These are phyloP conservation scores for Pyricularia grisea DNA, from an alignment of 2,329 filamentous ascomycete species.

Conservation along the genomic window DNA sequence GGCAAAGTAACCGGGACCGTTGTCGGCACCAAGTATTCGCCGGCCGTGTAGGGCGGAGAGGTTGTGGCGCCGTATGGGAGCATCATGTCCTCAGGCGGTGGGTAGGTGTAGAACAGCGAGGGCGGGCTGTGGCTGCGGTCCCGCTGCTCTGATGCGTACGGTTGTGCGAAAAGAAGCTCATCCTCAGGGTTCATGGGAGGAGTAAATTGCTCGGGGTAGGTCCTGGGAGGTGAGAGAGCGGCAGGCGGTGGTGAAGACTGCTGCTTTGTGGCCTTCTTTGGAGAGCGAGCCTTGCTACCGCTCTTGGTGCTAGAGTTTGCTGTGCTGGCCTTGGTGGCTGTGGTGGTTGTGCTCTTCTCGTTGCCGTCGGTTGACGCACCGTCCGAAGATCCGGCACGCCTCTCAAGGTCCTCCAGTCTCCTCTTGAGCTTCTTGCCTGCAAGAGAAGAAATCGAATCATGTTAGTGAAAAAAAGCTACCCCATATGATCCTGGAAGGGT, in stretches of 20 bases:
- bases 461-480: background rate
- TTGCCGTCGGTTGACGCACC: constrained; percentile 16
- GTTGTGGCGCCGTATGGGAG: constrained; percentile 41
- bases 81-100: constrained; percentile 51
- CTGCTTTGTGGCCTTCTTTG: constrained; percentile 15
- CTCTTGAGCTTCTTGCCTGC: constrained; percentile 88
- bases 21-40: constrained; percentile 40
- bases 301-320: constrained; percentile 38
- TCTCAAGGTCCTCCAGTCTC: constrained; percentile 76
- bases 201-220: constrained; percentile 45
- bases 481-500: background rate
- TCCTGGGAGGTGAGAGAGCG: constrained; percentile 21
- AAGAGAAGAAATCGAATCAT: constrained; percentile 7
- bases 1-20: constrained; percentile 51
- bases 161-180: constrained; percentile 53
- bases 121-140: constrained; percentile 64
- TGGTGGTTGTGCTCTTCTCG: constrained; percentile 37
- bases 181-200: constrained; percentile 53
- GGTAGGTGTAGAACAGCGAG: constrained; percentile 58
- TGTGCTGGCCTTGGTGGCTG: constrained; percentile 23
- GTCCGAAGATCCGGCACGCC: constrained; percentile 50
- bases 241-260: constrained; percentile 21
- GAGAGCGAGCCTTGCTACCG: constrained; percentile 11
- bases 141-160: constrained; percentile 48
- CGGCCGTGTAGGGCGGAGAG: background rate